Evolutionary conservation across 768 basidiomycete genomes (phyloP).

Genomic region (Tephrocybe sp.): DNA sequence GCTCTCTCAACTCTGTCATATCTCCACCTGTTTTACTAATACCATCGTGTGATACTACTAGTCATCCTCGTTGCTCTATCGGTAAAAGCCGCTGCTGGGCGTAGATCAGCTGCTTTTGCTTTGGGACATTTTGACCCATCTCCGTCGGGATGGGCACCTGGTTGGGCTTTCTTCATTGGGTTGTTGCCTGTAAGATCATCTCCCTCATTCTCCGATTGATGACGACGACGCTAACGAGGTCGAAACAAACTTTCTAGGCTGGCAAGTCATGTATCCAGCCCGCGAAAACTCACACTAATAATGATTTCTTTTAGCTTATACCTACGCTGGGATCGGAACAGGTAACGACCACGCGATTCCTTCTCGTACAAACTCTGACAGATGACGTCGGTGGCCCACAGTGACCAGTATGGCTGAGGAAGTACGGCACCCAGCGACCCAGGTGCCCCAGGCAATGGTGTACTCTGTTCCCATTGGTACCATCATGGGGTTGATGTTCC

Average conservation of each 20-base stretch:
- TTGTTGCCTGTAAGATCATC: constrained; percentile 45
- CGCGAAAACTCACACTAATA: neutral
- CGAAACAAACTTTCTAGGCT: constrained; percentile 21
- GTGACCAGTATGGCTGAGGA: constrained; percentile 70
- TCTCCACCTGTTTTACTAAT: too few relatives aligned
- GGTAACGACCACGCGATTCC: constrained; percentile 29
- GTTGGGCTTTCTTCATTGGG: constrained; percentile 70
- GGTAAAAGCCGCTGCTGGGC: constrained; percentile 53
- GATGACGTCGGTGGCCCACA: constrained; percentile 19
- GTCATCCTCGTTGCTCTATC: constrained; percentile 58
- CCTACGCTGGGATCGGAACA: constrained; percentile 61
- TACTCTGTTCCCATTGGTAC: constrained; percentile 53
- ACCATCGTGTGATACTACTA: too few relatives aligned
- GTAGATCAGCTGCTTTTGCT: constrained; percentile 53
- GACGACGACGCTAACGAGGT: too few relatives aligned
- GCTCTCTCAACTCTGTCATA: too few relatives aligned
- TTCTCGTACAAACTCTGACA: neutral
- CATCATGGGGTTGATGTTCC: constrained; percentile 48
- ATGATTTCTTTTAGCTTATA: constrained; percentile 42
- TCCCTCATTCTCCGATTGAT: neutral
- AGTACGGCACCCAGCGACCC: constrained; percentile 52
- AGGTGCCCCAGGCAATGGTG: constrained; percentile 54
- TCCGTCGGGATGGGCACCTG: constrained; percentile 65
- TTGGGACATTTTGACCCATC: constrained; percentile 58
- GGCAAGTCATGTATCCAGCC: constrained; percentile 22